Evolutionary conservation across 805 yeast genomes (phyloP).

Genomic region (Wickerhamiella qilinensis): DNA sequence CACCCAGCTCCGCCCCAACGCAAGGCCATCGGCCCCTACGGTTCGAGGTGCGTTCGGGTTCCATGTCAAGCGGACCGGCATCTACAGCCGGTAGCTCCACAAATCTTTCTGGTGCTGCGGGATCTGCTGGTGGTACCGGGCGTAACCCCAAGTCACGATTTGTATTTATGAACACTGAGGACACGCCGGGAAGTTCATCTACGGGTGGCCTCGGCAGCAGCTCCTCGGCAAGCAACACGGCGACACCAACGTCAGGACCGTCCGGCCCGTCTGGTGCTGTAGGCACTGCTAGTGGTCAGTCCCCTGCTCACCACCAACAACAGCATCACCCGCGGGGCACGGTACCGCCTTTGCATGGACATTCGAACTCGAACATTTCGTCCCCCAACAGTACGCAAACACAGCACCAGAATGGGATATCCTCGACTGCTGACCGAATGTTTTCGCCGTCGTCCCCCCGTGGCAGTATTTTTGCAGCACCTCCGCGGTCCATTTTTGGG

Average conservation of each 20-base stretch:
- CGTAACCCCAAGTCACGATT: conserved; percentile 5
- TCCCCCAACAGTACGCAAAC: no score
- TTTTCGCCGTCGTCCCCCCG: conserved; percentile 2
- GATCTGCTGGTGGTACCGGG: background rate
- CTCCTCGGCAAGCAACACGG: no score
- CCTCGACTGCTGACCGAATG: conserved; percentile 1
- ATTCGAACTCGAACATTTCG: no score
- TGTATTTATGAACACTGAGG: conserved; percentile 6
- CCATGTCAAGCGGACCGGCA: background rate
- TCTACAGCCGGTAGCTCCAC: background rate
- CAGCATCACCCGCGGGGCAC: no score
- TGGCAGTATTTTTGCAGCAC: background rate
- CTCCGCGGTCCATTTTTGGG: background rate
- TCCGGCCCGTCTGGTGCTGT: no score
- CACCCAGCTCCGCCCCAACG: background rate
- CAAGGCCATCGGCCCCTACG: conserved; percentile 4
- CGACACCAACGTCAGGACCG: no score
- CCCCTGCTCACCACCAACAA: no score
- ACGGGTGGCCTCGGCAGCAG: no score
- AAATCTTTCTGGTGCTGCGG: background rate
- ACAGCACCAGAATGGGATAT: no score
- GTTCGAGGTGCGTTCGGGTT: conserved; percentile 6
- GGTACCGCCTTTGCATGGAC: no score
- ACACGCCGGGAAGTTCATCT: no score
- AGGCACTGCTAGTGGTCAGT: no score